Conservation (phyloP, 257 asterid species). For the Capsicum baccatum region DNA sequence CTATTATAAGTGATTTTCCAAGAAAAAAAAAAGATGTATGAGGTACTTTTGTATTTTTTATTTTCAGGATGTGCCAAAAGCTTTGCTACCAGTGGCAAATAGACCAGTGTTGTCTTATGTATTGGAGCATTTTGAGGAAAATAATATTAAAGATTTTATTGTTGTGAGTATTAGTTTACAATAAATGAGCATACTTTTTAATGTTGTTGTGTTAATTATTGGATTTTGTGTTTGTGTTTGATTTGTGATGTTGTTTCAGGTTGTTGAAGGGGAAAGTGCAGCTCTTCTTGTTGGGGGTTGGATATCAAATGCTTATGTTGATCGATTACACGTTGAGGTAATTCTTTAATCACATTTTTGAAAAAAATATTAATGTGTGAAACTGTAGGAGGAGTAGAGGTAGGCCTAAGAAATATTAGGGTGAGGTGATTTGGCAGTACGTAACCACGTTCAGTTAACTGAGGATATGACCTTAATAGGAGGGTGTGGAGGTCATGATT, state of each 20-base stretch:
- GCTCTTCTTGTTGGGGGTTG: conserved; percentile 86
- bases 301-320: conserved; percentile 82
- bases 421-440: too few relatives aligned
- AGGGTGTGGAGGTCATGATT: too few relatives aligned
- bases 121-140: conserved; percentile 83
- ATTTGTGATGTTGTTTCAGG: conserved; percentile 46
- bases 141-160: conserved; percentile 71
- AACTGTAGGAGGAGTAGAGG: too few relatives aligned
- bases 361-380: too few relatives aligned
- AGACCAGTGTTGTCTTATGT: conserved; percentile 83
- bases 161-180: conserved; percentile 51
- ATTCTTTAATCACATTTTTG: background rate
- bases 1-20: conserved; percentile 6
- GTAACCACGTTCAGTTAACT: too few relatives aligned
- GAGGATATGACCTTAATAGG: too few relatives aligned
- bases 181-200: background rate
- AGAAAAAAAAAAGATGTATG: conserved; percentile 2
- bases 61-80: conserved; percentile 85
- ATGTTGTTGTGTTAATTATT: conserved; percentile 25
- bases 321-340: conserved; percentile 94
- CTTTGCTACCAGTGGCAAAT: conserved; percentile 88
- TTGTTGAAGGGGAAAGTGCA: conserved; percentile 87
- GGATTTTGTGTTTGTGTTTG: background rate
- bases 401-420: too few relatives aligned
- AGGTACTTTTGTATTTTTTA: background rate